Evolutionary conservation across 768 basidiomycete genomes (phyloP), one percentile per base, ranked within the genome.

Genomic region (Leccinellum rugosiceps): DNA sequence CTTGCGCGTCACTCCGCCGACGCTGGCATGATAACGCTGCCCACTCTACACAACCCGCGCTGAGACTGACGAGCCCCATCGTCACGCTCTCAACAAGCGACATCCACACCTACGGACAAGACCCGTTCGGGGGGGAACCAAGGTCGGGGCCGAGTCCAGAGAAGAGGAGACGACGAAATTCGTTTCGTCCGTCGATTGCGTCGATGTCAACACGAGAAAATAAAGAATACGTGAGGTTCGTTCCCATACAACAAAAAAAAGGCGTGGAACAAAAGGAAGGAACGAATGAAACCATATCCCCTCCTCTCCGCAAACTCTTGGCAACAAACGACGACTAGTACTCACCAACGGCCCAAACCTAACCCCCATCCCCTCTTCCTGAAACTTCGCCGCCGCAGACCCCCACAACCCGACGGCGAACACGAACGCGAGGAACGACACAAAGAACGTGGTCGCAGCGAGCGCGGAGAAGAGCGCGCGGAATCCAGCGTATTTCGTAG

Each of bases 271-370:
- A 19, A 43, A 43, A 19, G 19, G 19, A 19, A 11, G 8, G n/a
- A 41, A 19, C 4, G n/a, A 19, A 19, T 6, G 11, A 43, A 43
- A 43, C 10, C 19, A 41, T 6, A 41, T 35, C 17, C 35, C 6
- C 17, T 15, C 15, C 34, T 17, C 7, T 13, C 15, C 34, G 34
- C 35, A 35, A 35, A n/a, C 6, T 15, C 15, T 3, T 17, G 38
- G 9, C 4, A 41, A 31, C 30, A 30, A 17, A 31, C 1, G n/a
- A 50, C n/a, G n/a, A 34, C n/a, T 17, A 15, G 48, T 4, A 54
- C 53, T 52, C 53, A 54, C 53, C 53, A 32, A 54, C 4, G 53
- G 53, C 19, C 53, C 50, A 26, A 54, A 52, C 31, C 28, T 54
- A 23, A 54, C 53, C 14, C 10, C 11, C 5, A 25, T 3, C 0